These are phyloP conservation scores for Aureobasidium sp. DNA, from an alignment of 2,329 filamentous ascomycete genomes.

Conservation along the genomic window DNA sequence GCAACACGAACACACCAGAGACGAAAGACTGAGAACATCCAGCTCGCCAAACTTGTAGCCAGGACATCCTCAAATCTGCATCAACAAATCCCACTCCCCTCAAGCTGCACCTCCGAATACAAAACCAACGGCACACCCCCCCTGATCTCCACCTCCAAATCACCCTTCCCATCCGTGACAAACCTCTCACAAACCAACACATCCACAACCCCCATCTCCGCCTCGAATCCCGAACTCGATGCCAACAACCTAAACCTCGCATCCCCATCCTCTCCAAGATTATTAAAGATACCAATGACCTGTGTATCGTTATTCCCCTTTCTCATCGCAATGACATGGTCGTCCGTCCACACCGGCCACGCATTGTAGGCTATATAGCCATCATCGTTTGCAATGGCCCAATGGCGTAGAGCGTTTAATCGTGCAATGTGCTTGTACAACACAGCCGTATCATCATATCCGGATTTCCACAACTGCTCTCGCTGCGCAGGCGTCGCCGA, in stretches of 20 bases:
- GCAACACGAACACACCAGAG: neutral
- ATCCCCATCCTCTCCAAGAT: conserved; percentile 26
- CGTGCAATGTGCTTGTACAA: conserved; percentile 33
- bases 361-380: conserved; percentile 35
- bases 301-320: conserved; percentile 32
- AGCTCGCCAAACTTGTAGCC: neutral
- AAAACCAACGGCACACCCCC: conserved; percentile 37
- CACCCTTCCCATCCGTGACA: conserved; percentile 35
- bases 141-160: conserved; percentile 35
- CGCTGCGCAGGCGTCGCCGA: conserved; percentile 27
- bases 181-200: conserved; percentile 36
- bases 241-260: neutral
- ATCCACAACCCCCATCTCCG: conserved; percentile 25
- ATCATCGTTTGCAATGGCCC: conserved; percentile 30
- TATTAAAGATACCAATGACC: conserved; percentile 38
- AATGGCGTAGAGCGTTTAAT: conserved; percentile 36
- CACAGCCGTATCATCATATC: conserved; percentile 31
- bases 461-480: conserved; percentile 30
- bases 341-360: conserved; percentile 36
- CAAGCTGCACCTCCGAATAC: conserved; percentile 24
- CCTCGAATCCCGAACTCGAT: conserved; percentile 22
- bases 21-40: neutral
- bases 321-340: conserved; percentile 36
- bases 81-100: conserved; percentile 26
- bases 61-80: too few species aligned